Conservation (phyloP, 108 stramenopile genomes). For the Cyclotella atomus region DNA sequence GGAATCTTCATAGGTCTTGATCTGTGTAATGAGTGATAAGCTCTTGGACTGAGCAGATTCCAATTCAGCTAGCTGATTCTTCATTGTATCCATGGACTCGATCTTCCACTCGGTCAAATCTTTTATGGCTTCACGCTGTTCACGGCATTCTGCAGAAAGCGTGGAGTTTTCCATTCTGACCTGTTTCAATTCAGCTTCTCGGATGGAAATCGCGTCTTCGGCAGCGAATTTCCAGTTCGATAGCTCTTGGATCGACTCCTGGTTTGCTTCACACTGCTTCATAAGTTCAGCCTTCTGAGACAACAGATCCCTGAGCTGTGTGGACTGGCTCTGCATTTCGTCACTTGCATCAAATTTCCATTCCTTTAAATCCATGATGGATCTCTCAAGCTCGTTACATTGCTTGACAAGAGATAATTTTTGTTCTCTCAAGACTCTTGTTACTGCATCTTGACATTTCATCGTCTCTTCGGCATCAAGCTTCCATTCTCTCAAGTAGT, state of each 20-base stretch:
- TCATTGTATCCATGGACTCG: background rate
- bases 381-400: background rate
- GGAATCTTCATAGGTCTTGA: background rate
- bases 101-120: background rate
- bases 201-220: background rate
- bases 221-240: background rate
- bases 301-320: background rate
- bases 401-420: background rate
- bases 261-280: background rate
- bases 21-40: background rate
- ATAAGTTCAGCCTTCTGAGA: background rate
- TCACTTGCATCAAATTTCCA: background rate
- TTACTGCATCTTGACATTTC: background rate
- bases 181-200: background rate
- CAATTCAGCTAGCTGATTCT: conserved; percentile 5
- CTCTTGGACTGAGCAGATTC: background rate
- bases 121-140: background rate
- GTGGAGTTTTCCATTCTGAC: background rate
- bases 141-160: background rate
- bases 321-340: background rate
- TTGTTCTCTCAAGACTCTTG: background rate
- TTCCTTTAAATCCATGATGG: background rate
- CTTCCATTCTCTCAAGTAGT: background rate
- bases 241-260: background rate
- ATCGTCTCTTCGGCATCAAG: background rate